phyloP scores from a whole-genome alignment of 345 rosid species.

The Carallia brachiata region DNA sequence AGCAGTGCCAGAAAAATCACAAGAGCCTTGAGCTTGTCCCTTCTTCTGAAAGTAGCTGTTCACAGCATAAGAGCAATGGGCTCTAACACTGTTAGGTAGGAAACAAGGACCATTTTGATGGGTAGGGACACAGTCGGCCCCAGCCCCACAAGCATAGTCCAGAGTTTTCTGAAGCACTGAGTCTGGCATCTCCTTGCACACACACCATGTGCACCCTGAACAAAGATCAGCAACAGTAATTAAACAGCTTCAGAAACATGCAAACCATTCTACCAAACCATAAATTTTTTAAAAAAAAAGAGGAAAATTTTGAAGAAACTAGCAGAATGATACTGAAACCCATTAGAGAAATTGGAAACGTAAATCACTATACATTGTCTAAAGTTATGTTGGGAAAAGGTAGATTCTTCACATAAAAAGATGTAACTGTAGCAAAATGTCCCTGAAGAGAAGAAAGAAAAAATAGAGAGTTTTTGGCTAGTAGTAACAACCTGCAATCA shows the following conservation, averaged over 20 bases:
- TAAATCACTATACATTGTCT: too few relatives aligned
- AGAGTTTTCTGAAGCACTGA: conserved; percentile 62
- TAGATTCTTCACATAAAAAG: too few relatives aligned
- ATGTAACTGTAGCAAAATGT: too few relatives aligned
- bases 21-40: conserved; percentile 64
- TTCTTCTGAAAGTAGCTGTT: conserved; percentile 88
- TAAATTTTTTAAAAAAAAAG: too few relatives aligned
- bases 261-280: too few relatives aligned
- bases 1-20: conserved; percentile 84
- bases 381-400: too few relatives aligned
- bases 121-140: conserved; percentile 81
- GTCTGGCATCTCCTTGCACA: conserved; percentile 65
- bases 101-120: conserved; percentile 60
- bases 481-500: too few relatives aligned
- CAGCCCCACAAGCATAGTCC: conserved; percentile 95
- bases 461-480: too few relatives aligned
- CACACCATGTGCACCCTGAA: conserved; percentile 75
- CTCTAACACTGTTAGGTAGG: conserved; percentile 66
- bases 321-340: too few relatives aligned
- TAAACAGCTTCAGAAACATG: neutral
- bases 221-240: neutral
- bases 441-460: too few relatives aligned
- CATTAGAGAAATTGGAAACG: too few relatives aligned
- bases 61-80: conserved; percentile 85
- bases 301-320: neutral